Evolutionary conservation across 805 yeast species (phyloP).

Genomic region (Yamadazyma tumulicola): DNA sequence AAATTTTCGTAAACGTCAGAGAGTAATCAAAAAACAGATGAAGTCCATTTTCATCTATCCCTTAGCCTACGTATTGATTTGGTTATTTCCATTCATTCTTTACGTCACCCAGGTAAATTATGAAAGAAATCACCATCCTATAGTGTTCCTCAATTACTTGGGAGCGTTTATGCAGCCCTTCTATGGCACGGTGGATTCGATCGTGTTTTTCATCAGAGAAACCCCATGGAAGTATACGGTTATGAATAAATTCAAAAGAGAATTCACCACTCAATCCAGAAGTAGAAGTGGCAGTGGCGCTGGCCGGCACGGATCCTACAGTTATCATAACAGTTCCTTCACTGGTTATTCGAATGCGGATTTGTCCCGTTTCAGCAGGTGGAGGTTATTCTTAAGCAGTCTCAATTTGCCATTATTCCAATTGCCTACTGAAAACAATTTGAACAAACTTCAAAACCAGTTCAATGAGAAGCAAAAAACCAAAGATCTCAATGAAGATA

Average conservation of each 20-base stretch:
- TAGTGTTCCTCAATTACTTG: slow-evolving; percentile 60
- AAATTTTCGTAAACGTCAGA: slow-evolving; percentile 59
- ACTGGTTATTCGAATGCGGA: slow-evolving; percentile 28
- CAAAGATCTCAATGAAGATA: slow-evolving; percentile 14
- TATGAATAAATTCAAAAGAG: slow-evolving; percentile 35
- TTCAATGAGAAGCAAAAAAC: too few relatives aligned
- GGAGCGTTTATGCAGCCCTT: slow-evolving; percentile 80
- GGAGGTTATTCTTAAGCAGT: slow-evolving; percentile 39
- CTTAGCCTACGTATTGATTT: slow-evolving; percentile 69
- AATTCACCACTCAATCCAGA: slow-evolving; percentile 10
- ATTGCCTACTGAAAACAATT: slow-evolving; percentile 39
- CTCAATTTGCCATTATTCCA: slow-evolving; percentile 42
- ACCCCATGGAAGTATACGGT: slow-evolving; percentile 66
- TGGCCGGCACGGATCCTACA: slow-evolving; percentile 1
- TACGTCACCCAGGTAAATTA: slow-evolving; percentile 55
- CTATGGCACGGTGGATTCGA: slow-evolving; percentile 72
- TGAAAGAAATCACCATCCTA: slow-evolving; percentile 47
- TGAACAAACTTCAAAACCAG: slow-evolving; percentile 16
- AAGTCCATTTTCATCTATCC: slow-evolving; percentile 82
- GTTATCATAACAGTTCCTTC: slow-evolving; percentile 18
- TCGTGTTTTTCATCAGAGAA: slow-evolving; percentile 75
- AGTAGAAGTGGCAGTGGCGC: slow-evolving; percentile 6
- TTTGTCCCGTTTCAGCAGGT: slow-evolving; percentile 25
- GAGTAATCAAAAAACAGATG: slow-evolving; percentile 71
- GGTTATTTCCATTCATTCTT: slow-evolving; percentile 76